Base-by-base conservation (phyloP, 2,329 filamentous ascomycete species). In the Hortaea sp. region DNA sequence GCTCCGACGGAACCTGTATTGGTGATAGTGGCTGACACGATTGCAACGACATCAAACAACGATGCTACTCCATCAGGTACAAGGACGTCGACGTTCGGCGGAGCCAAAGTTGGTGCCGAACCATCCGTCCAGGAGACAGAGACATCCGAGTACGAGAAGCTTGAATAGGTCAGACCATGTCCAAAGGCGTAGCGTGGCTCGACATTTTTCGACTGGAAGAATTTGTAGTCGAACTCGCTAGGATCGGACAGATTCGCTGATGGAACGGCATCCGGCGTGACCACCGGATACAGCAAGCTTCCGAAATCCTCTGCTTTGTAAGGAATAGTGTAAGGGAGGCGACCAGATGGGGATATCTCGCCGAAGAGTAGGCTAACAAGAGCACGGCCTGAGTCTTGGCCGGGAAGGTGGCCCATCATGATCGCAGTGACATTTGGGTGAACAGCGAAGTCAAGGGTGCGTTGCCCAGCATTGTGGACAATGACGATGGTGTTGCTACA, bases 151-250 rank as follows among this genome's bases (percentile, higher is more conserved):
- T 40, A 40, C 9, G 76, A 68, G 62, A 90, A 94, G 1, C 68
- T 75, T 0, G 87, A 88, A 68, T 92, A 94, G 44, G 82, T 86
- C 1, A 95, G 74, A 0, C 89, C 90, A 49, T 81, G 89, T 0
- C 90, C 89, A 56, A 95, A 95, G 41, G 87, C 85, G 61, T 82
- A 95, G 1, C 85, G 82, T 0, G 89, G 89, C 5, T 73, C 72
- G 49, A 92, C 81, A 47, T 74, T 71, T 45, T 82, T 66, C 61
- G 84, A 85, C 70, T 95, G 88, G 56, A 95, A 89, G 64, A 89
- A 78, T 7, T 88, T 81, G 67, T 95, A 95, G 69, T 95, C 90
- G 61, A 92, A 94, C 53, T 87, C 81, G 55, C 94, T 86, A 60
- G 94, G 87, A 20, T 2, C 20, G 20, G 20, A 20, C 20, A 20